Percentiles rank a stretch among this genome's conserved stretches.
phyloP scores from a whole-genome alignment of 306 rosid genomes.

The Trichosanthes cucumerina region DNA sequence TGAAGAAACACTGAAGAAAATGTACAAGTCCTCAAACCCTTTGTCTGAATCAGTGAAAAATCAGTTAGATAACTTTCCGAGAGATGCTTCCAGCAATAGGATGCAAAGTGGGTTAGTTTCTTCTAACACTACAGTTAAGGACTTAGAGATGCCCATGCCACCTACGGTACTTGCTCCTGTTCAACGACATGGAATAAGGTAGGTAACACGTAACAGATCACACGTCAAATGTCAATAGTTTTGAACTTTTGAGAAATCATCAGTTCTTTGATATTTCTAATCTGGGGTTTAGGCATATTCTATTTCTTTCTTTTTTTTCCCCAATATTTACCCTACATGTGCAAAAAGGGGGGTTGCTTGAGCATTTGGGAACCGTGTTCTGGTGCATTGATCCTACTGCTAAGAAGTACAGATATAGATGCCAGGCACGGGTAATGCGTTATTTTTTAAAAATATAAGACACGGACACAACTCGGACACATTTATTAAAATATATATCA shows the following conservation, averaged over 20 bases:
- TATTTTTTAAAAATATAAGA: too few species aligned
- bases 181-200: constrained; percentile 67
- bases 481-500: too few species aligned
- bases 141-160: constrained; percentile 84
- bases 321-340: not conserved
- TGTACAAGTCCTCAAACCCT: constrained; percentile 46
- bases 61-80: constrained; percentile 35
- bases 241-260: not conserved
- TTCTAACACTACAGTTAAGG: constrained; percentile 37
- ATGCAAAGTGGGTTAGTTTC: constrained; percentile 36
- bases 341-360: not conserved
- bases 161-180: constrained; percentile 82
- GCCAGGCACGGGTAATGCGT: too few species aligned
- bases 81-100: constrained; percentile 33
- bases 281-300: not conserved
- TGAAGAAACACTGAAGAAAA: constrained; percentile 63
- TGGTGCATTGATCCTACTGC: not conserved
- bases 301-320: not conserved
- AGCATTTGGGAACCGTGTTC: not conserved
- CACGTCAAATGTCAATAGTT: not conserved
- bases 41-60: constrained; percentile 43
- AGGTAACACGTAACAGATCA: constrained; percentile 13
- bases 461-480: too few species aligned
- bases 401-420: too few species aligned
- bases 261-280: not conserved